Conservation (phyloP, 2,329 filamentous ascomycete species). For the Diaporthe australafricana region DNA sequence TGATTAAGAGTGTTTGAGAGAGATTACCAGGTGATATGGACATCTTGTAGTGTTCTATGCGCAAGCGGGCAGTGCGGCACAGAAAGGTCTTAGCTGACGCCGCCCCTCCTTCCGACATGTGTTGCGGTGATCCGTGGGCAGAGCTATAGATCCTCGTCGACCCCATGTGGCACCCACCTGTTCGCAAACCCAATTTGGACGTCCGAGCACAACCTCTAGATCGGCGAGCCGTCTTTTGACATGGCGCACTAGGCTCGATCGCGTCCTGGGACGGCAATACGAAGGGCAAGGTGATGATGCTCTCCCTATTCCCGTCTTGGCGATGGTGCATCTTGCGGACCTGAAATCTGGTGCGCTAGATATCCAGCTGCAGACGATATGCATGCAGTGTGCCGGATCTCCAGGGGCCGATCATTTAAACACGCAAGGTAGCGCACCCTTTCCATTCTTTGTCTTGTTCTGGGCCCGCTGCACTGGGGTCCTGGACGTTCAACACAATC, state of each 20-base stretch:
- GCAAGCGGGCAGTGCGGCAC: neutral
- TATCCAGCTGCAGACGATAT: slow-evolving; percentile 7
- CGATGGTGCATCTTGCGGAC: slow-evolving; percentile 5
- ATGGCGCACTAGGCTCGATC: slow-evolving; percentile 15
- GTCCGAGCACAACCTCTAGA: slow-evolving; percentile 17
- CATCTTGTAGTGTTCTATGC: neutral
- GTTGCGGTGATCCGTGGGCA: slow-evolving; percentile 10
- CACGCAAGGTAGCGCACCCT: slow-evolving; percentile 8
- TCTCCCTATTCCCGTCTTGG: slow-evolving; percentile 18
- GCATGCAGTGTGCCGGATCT: slow-evolving; percentile 19
- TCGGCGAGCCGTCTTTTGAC: slow-evolving; percentile 8
- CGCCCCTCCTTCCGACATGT: neutral
- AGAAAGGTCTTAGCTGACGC: slow-evolving; percentile 2
- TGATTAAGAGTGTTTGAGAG: neutral
- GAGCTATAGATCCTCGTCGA: slow-evolving; percentile 12
- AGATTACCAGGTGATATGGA: neutral
- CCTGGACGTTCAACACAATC: neutral
- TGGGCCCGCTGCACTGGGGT: neutral
- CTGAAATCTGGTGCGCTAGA: slow-evolving; percentile 1
- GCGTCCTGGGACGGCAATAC: slow-evolving; percentile 9
- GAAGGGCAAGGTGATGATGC: neutral
- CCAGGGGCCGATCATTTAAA: slow-evolving; percentile 23
- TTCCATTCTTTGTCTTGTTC: neutral
- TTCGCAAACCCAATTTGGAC: slow-evolving; percentile 6
- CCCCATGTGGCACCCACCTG: neutral